Conservation (phyloP, 2,329 filamentous ascomycete species). For the Bertia moriformis region DNA sequence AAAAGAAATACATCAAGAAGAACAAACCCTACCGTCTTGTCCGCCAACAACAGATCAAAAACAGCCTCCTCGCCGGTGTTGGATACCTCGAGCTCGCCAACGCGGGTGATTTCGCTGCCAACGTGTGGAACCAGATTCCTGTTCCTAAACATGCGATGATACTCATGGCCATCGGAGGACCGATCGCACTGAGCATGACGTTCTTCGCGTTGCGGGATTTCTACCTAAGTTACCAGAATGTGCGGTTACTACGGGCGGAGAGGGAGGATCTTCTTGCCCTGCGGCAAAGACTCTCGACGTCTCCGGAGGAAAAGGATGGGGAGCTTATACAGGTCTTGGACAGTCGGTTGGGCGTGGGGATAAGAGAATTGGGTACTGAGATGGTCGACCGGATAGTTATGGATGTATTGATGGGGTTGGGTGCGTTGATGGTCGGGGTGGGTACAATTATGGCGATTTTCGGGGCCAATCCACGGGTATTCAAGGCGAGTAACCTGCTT, state of each 20-base stretch:
- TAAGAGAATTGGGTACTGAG: constrained; percentile 33
- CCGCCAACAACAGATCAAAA: constrained; percentile 3
- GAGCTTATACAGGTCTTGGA: constrained; percentile 15
- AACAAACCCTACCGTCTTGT: neutral
- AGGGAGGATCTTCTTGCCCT: constrained; percentile 12
- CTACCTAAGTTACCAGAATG: constrained; percentile 25
- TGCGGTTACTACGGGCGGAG: constrained; percentile 26
- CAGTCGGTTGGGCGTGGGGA: constrained; percentile 27
- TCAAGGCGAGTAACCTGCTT: constrained; percentile 30
- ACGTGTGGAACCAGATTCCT: constrained; percentile 37
- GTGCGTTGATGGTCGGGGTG: constrained; percentile 29
- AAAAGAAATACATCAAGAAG: no score
- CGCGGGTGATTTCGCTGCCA: constrained; percentile 39
- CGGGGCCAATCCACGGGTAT: constrained; percentile 26
- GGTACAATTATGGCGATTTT: constrained; percentile 39
- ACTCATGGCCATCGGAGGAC: constrained; percentile 36
- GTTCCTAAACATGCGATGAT: constrained; percentile 29
- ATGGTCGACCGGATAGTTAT: constrained; percentile 32
- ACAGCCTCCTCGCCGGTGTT: constrained; percentile 20
- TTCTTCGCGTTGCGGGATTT: constrained; percentile 30
- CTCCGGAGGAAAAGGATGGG: constrained; percentile 6
- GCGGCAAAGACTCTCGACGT: no score
- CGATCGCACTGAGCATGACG: constrained; percentile 25
- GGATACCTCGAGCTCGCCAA: constrained; percentile 40
- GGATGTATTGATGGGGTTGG: constrained; percentile 32